Conservation (phyloP, 2,329 filamentous ascomycete genomes). For the Paramyrothecium sp. region DNA sequence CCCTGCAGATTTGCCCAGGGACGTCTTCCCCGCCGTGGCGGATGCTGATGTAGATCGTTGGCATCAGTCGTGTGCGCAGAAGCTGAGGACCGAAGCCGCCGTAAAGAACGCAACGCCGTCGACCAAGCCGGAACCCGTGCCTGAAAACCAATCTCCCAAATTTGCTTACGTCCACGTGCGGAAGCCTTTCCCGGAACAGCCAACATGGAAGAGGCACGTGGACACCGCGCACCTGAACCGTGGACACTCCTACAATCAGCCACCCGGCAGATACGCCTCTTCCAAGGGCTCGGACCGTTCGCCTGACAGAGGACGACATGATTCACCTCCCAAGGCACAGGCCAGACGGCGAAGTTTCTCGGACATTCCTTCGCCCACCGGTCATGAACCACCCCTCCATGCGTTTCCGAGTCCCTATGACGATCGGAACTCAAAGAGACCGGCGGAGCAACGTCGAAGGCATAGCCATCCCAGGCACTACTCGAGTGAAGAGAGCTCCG, state of each 20-base stretch:
- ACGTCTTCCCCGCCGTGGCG: slow-evolving; percentile 68
- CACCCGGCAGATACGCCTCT: slow-evolving; percentile 33
- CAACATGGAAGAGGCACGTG: slow-evolving; percentile 19
- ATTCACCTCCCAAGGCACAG: slow-evolving; percentile 38
- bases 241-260: slow-evolving; percentile 37
- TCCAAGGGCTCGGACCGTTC: slow-evolving; percentile 29
- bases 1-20: slow-evolving; percentile 53
- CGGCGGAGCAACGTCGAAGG: slow-evolving; percentile 31
- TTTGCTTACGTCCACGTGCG: slow-evolving; percentile 34
- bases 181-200: slow-evolving; percentile 24
- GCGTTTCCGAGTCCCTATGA: slow-evolving; percentile 28
- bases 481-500: slow-evolving; percentile 37
- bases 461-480: slow-evolving; percentile 49
- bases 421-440: slow-evolving; percentile 29
- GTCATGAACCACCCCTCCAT: slow-evolving; percentile 24
- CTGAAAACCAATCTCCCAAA: slow-evolving; percentile 32
- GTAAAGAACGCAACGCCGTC: slow-evolving; percentile 29
- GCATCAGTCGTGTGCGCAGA: slow-evolving; percentile 76
- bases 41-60: slow-evolving; percentile 82
- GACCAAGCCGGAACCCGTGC: slow-evolving; percentile 23
- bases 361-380: slow-evolving; percentile 41
- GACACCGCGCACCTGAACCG: slow-evolving; percentile 26
- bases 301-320: slow-evolving; percentile 32
- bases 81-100: slow-evolving; percentile 61
- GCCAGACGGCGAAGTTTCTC: slow-evolving; percentile 49